These are phyloP conservation scores for Phytophthora syringae DNA, from an alignment of 352 stramenopile species.

Conservation along the genomic window DNA sequence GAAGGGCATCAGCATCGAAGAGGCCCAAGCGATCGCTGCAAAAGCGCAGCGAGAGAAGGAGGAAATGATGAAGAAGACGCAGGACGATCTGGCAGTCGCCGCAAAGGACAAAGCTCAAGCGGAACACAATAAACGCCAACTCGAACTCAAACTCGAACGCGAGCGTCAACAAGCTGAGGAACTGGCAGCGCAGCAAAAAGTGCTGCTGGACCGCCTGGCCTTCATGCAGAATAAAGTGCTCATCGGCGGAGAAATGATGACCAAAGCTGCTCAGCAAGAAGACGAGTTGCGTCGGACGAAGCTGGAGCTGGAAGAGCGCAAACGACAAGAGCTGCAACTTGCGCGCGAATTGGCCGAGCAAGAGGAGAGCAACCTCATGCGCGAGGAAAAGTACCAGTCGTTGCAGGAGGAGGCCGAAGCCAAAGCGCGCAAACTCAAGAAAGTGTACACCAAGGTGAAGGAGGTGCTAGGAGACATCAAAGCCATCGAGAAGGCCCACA, in stretches of 20 bases:
- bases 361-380: slow-evolving; percentile 94
- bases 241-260: slow-evolving; percentile 93
- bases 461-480: slow-evolving; percentile 92
- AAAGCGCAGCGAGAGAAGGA: slow-evolving; percentile 81
- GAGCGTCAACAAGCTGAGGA: slow-evolving; percentile 83
- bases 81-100: slow-evolving; percentile 68
- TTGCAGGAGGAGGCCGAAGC: slow-evolving; percentile 94
- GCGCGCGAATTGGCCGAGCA: slow-evolving; percentile 93
- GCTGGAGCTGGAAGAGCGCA: slow-evolving; percentile 93
- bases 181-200: slow-evolving; percentile 74
- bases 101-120: slow-evolving; percentile 86
- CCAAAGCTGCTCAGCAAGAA: slow-evolving; percentile 95
- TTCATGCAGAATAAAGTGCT: slow-evolving; percentile 93
- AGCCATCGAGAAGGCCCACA: slow-evolving; percentile 94
- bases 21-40: slow-evolving; percentile 72
- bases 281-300: slow-evolving; percentile 93
- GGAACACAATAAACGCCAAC: slow-evolving; percentile 88
- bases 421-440: slow-evolving; percentile 97
- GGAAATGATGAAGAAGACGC: slow-evolving; percentile 71
- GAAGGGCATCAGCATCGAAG: slow-evolving; percentile 83
- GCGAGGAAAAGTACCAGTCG: slow-evolving; percentile 91
- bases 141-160: slow-evolving; percentile 85
- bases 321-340: slow-evolving; percentile 85
- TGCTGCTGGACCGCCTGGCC: slow-evolving; percentile 88
- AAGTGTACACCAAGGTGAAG: slow-evolving; percentile 93